These are phyloP conservation scores for Fragilariopsis cylindrus DNA, from an alignment of 108 stramenopile genomes.

Conservation along the genomic window DNA sequence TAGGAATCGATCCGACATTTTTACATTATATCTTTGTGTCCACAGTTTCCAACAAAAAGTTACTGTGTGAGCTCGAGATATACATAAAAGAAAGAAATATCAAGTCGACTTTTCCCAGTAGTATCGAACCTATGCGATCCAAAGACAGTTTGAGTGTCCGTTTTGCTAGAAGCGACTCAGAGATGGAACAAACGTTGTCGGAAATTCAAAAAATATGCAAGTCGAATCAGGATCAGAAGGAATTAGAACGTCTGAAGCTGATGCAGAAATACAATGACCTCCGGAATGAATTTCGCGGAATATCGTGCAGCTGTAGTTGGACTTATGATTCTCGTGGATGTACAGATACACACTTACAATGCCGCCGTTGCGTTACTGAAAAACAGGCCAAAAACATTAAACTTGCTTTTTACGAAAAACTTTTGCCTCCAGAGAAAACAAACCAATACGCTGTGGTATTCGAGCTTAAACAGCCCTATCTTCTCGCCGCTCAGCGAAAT, in stretches of 20 bases:
- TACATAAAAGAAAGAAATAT: background rate
- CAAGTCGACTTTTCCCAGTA: background rate
- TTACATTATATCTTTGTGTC: background rate
- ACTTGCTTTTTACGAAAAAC: background rate
- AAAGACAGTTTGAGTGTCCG: background rate
- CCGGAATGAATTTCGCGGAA: background rate
- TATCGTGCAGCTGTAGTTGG: background rate
- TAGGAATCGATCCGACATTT: conserved; percentile 1
- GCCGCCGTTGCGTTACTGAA: background rate
- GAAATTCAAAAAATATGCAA: background rate
- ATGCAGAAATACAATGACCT: background rate
- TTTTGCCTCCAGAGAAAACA: background rate
- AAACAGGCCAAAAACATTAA: background rate
- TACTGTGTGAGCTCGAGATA: background rate
- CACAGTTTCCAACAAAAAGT: background rate
- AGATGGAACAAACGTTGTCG: background rate
- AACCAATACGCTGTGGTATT: background rate
- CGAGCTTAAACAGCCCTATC: conserved; percentile 1
- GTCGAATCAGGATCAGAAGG: background rate
- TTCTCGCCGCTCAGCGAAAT: background rate
- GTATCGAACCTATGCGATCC: background rate
- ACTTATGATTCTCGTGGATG: background rate
- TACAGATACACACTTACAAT: background rate
- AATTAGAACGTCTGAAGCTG: background rate
- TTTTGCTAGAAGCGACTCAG: background rate